These are phyloP conservation scores for Mallotus nudiflorus DNA, from an alignment of 345 rosid species.

Conservation along the genomic window DNA sequence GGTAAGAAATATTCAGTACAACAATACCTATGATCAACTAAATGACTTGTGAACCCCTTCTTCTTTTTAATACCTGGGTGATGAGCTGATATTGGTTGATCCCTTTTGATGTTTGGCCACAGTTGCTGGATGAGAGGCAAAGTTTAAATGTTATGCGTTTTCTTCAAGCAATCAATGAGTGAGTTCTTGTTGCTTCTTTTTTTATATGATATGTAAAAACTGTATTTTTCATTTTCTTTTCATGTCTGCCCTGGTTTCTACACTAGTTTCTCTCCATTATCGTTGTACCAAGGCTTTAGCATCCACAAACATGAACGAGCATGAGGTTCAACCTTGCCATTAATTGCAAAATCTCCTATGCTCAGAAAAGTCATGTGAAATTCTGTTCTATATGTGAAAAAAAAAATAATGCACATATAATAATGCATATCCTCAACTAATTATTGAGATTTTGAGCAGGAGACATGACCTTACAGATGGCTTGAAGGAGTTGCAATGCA, in stretches of 20 bases:
- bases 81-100: conserved; percentile 2
- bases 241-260: background rate
- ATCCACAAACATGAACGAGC: too few relatives aligned
- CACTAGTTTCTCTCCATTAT: background rate
- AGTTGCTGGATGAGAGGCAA: conserved; percentile 68
- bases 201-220: background rate
- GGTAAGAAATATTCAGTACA: conserved; percentile 33
- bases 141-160: conserved; percentile 59
- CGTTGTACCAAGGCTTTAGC: background rate
- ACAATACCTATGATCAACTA: too few relatives aligned
- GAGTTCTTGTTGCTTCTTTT: conserved; percentile 10
- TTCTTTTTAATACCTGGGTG: background rate
- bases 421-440: background rate
- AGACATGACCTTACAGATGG: conserved; percentile 55
- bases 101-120: conserved; percentile 17
- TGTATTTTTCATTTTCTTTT: background rate
- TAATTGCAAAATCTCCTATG: background rate
- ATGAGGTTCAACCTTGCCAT: too few relatives aligned
- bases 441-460: conserved; percentile 35
- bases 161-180: conserved; percentile 64
- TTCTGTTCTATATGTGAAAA: background rate
- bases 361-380: background rate
- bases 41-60: background rate
- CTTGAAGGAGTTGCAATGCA: conserved; percentile 49
- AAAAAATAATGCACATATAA: background rate